phyloP scores from a whole-genome alignment of 495 filamentous ascomycete species.

The Cryomyces minteri region DNA sequence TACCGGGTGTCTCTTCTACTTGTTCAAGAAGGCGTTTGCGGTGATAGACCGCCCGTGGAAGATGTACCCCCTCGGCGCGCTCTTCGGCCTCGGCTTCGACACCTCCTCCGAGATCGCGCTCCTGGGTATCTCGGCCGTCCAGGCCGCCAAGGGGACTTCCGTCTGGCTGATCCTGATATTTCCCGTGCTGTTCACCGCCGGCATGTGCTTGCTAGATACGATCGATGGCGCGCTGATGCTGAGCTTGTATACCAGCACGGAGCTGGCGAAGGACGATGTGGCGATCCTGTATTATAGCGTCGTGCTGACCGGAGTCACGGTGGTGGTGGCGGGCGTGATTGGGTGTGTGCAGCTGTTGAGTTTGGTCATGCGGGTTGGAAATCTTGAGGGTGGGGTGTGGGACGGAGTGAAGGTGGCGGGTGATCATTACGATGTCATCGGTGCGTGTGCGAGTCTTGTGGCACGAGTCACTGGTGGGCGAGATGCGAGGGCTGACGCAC shows the following conservation, averaged over 20 bases:
- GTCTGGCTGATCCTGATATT: slow-evolving; percentile 95
- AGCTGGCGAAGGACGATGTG: slow-evolving; percentile 54
- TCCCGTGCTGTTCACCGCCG: slow-evolving; percentile 79
- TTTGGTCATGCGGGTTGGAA: slow-evolving; percentile 52
- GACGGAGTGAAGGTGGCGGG: slow-evolving; percentile 57
- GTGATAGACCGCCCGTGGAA: slow-evolving; percentile 88
- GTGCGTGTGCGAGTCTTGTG: slow-evolving; percentile 15
- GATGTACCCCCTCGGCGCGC: slow-evolving; percentile 79
- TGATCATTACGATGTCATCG: slow-evolving; percentile 75
- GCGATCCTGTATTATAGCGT: slow-evolving; percentile 91
- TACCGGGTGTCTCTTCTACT: slow-evolving; percentile 48
- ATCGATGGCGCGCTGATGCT: slow-evolving; percentile 91
- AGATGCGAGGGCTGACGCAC: slow-evolving; percentile 1
- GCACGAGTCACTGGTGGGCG: not conserved
- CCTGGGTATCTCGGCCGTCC: slow-evolving; percentile 71
- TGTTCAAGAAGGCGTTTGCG: slow-evolving; percentile 63
- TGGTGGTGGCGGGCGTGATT: slow-evolving; percentile 73
- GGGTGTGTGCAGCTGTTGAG: slow-evolving; percentile 71
- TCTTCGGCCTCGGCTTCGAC: slow-evolving; percentile 93
- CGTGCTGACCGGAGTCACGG: slow-evolving; percentile 68
- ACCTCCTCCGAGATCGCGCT: slow-evolving; percentile 89
- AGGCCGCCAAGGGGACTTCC: slow-evolving; percentile 66
- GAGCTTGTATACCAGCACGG: slow-evolving; percentile 68
- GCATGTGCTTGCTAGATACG: slow-evolving; percentile 85
- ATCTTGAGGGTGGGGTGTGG: slow-evolving; percentile 66